phyloP scores from a whole-genome alignment of 306 rosid species.

The Cicer bijugum region DNA sequence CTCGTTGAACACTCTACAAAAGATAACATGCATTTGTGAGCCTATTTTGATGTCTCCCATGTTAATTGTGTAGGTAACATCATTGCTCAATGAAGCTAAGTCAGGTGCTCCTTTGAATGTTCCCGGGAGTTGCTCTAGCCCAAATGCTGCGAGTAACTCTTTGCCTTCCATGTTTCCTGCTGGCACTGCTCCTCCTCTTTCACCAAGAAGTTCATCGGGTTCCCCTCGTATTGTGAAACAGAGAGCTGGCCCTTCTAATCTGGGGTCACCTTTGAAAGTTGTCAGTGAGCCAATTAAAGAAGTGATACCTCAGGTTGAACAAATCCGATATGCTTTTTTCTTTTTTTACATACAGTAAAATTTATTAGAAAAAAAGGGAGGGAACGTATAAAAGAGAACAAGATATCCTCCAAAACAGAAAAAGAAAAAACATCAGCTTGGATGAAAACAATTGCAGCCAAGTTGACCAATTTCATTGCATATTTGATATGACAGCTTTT shows the following conservation, averaged over 20 bases:
- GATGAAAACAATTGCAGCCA: slow-evolving; percentile 20
- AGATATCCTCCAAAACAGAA: slow-evolving; percentile 7
- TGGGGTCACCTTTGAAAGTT: slow-evolving; percentile 88
- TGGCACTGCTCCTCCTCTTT: slow-evolving; percentile 97
- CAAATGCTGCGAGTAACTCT: slow-evolving; percentile 77
- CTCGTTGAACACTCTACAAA: slow-evolving; percentile 5
- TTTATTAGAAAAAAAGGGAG: slow-evolving; percentile 31
- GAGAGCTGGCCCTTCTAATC: slow-evolving; percentile 85
- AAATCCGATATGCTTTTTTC: slow-evolving; percentile 9
- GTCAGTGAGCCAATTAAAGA: slow-evolving; percentile 92
- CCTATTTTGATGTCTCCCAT: slow-evolving; percentile 32
- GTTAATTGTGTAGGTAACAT: slow-evolving; percentile 64
- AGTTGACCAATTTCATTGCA: slow-evolving; percentile 17
- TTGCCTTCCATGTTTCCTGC: slow-evolving; percentile 99
- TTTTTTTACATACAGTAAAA: not conserved
- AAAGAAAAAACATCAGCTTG: slow-evolving; percentile 12
- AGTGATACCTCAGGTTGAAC: slow-evolving; percentile 86
- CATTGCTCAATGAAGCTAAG: slow-evolving; percentile 88
- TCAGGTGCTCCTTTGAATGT: slow-evolving; percentile 86
- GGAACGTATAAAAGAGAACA: slow-evolving; percentile 24
- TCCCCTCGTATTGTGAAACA: slow-evolving; percentile 94
- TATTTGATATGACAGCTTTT: slow-evolving; percentile 19
- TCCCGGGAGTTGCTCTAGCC: slow-evolving; percentile 94
- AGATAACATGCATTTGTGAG: slow-evolving; percentile 4
- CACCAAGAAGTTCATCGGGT: slow-evolving; percentile 94